phyloP scores from a whole-genome alignment of 352 stramenopile genomes.

The Blastocystis sp. region DNA sequence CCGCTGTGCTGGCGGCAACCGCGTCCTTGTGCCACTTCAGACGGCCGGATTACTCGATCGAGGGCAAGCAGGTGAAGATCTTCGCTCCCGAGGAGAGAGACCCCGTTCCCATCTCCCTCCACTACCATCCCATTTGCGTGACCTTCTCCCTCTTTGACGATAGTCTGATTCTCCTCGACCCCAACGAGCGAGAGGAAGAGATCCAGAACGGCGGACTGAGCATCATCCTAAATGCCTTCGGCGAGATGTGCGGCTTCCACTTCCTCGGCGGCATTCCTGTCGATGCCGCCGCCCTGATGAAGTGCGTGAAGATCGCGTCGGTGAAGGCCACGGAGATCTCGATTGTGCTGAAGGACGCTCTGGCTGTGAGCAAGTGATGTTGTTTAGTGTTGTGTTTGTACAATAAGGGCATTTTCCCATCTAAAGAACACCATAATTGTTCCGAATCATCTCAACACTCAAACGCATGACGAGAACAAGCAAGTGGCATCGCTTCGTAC shows the following conservation, averaged over 20 bases:
- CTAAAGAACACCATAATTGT: no score
- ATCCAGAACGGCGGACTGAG: conserved; percentile 38
- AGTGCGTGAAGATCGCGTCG: conserved; percentile 58
- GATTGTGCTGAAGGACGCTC: conserved; percentile 12
- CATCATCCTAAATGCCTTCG: conserved; percentile 67
- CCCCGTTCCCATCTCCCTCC: conserved; percentile 65
- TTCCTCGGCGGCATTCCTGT: conserved; percentile 63
- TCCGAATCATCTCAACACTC: no score
- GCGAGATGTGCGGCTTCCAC: conserved; percentile 65
- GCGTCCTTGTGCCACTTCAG: conserved; percentile 54
- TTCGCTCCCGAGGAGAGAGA: conserved; percentile 47
- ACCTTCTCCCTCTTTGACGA: conserved; percentile 53
- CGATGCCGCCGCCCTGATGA: not conserved
- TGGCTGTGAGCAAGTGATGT: not conserved
- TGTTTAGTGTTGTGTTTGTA: not conserved
- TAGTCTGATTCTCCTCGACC: conserved; percentile 42
- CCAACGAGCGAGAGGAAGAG: conserved; percentile 64
- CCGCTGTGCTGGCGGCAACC: conserved; percentile 45
- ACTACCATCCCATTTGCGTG: conserved; percentile 65
- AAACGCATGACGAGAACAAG: no score
- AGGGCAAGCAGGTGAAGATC: conserved; percentile 31
- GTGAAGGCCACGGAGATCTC: conserved; percentile 55
- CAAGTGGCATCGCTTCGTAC: no score
- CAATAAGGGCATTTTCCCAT: no score
- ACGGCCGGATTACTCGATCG: conserved; percentile 66